A percentile compares a stretch with the other conserved stretches of the same genome.
These are phyloP conservation scores for Hypericum androsaemum DNA, from an alignment of 345 rosid species.

Conservation along the genomic window DNA sequence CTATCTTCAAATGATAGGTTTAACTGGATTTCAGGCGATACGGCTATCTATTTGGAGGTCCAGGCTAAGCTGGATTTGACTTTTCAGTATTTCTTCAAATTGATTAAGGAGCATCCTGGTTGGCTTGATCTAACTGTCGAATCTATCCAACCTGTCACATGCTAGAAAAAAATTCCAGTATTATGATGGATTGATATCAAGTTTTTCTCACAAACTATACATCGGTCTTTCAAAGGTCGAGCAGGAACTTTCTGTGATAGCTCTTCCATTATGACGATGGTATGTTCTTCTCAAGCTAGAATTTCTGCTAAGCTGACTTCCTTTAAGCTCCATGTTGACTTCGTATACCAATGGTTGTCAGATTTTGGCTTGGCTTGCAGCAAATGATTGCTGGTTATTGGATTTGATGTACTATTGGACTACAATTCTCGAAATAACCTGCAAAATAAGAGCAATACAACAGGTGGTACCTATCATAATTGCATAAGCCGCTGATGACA, in stretches of 20 bases:
- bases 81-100: conserved; percentile 48
- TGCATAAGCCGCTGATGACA: conserved; percentile 30
- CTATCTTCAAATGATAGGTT: conserved; percentile 35
- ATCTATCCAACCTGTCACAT: conserved; percentile 15
- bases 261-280: conserved; percentile 46
- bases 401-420: conserved; percentile 40
- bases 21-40: conserved; percentile 56
- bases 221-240: conserved; percentile 38
- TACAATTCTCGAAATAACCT: conserved; percentile 27
- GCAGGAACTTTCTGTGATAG: conserved; percentile 55
- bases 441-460: conserved; percentile 25
- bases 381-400: conserved; percentile 40
- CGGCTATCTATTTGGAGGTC: conserved; percentile 46
- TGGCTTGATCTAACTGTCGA: conserved; percentile 32
- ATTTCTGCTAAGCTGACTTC: conserved; percentile 1
- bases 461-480: conserved; percentile 24
- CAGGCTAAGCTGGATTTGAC: conserved; percentile 49
- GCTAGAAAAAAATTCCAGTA: conserved; percentile 24
- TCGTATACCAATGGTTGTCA: conserved; percentile 18
- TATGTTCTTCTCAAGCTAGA: conserved; percentile 20
- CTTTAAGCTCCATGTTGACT: conserved; percentile 8
- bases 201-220: conserved; percentile 38
- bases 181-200: conserved; percentile 32
- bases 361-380: conserved; percentile 42
- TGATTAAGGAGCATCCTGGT: conserved; percentile 52